phyloP scores from a whole-genome alignment of 73 alveolate species.

The Stentor roeselii region DNA sequence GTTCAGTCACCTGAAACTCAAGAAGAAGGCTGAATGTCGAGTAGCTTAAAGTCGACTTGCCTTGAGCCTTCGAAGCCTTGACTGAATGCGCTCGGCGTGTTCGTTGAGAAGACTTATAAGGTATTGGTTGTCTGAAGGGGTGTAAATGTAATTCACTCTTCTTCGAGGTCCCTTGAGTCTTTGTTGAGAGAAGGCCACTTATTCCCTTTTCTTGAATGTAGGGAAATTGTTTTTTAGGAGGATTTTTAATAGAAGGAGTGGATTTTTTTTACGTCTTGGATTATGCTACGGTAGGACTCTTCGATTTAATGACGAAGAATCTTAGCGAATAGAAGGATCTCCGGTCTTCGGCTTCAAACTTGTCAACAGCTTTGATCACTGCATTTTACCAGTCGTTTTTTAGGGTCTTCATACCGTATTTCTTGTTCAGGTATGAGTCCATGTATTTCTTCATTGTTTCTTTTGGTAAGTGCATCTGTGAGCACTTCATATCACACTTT shows the following conservation, averaged over 20 bases:
- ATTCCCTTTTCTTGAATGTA: conserved; percentile 67
- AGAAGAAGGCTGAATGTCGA: conserved; percentile 56
- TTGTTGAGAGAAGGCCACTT: conserved; percentile 43
- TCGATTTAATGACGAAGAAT: no score
- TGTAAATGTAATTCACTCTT: conserved; percentile 61
- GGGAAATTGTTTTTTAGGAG: conserved; percentile 70
- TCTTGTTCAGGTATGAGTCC: conserved; percentile 72
- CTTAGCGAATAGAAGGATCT: no score
- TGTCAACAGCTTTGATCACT: no score
- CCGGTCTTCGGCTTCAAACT: no score
- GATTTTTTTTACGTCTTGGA: conserved; percentile 52
- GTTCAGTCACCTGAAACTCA: conserved; percentile 93
- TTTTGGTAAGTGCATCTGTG: conserved; percentile 60
- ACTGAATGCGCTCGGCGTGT: background rate
- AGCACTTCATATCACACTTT: conserved; percentile 69
- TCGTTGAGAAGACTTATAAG: conserved; percentile 26
- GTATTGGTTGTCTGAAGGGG: conserved; percentile 15
- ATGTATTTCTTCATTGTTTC: conserved; percentile 89
- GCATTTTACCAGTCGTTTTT: no score
- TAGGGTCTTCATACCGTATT: conserved; percentile 83
- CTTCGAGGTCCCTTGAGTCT: conserved; percentile 55
- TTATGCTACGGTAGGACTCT: conserved; percentile 54
- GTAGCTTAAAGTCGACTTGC: background rate
- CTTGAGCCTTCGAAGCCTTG: background rate
- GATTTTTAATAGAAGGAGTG: conserved; percentile 55